Base-by-base conservation (phyloP, 495 filamentous ascomycete species). In the Xylona heveae region DNA sequence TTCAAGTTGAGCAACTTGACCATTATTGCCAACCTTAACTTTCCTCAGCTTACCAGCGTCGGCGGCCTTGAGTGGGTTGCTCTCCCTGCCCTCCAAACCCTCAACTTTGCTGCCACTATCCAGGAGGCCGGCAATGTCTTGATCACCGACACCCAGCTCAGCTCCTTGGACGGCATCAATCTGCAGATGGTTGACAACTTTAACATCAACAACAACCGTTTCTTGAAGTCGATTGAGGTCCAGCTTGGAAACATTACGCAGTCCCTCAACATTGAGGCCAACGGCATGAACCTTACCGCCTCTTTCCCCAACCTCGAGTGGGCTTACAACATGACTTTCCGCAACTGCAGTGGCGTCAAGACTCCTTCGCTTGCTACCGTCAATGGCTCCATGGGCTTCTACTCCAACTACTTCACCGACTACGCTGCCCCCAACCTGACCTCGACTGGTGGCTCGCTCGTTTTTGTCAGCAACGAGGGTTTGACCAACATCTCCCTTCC, bases 291-390 rank as follows among this genome's bases (percentile, higher is more conserved):
- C 29, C 52, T 82, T 24, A 45, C 48, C 2, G 60, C 74, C 38
- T 48, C 48, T 6, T 71, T 95, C 52, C 76, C 83, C 40, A 68
- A 82, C 57, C 68, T 99, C 19, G 54, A 58, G 37, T 72, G 62
- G 55, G 81, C 74, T 34, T 64, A 56, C 49, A 81, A 92, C 64
- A 71, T 93, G 62, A 84, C 80, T 33, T 72, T 94, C 58, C 65
- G 73, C 51, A 85, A 93, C 59, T 73, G 78, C 57, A 71, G 71
- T 40, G 59, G 52, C 26, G 59, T 93, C 50, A 59, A 52, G 13
- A 54, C 85, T 21, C 88, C 88, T 10, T 74, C 77, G n/a, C 71
- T 99, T 24, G 47, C 63, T 38, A 58, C 57, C 19, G 66, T 92
- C 32, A 81, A 77, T 48, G 68, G 74, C 43, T 76, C 81, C 31